Percentiles rank a stretch among this genome's conserved stretches.
phyloP scores from a whole-genome alignment of 768 basidiomycete genomes.

The Clitopilus hobsonii region DNA sequence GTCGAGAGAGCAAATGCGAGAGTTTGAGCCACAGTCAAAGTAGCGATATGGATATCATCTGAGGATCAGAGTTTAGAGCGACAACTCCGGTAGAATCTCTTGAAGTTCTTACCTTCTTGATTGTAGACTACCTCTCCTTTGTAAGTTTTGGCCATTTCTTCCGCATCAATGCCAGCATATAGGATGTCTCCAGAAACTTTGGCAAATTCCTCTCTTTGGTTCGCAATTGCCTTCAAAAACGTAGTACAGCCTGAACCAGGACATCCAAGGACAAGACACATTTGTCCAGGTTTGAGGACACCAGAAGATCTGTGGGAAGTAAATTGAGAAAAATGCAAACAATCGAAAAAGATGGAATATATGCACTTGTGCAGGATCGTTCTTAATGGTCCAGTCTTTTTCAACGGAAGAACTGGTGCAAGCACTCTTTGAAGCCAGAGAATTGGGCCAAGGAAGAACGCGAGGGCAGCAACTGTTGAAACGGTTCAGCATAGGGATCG shows the following conservation, averaged over 20 bases:
- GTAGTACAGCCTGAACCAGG: slow-evolving; percentile 85
- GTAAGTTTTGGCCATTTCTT: slow-evolving; percentile 73
- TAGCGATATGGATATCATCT: slow-evolving; percentile 83
- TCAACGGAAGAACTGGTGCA: slow-evolving; percentile 32
- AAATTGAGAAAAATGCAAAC: background rate
- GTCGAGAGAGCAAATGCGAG: slow-evolving; percentile 67
- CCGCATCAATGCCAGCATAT: slow-evolving; percentile 75
- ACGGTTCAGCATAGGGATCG: background rate
- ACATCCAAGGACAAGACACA: slow-evolving; percentile 82
- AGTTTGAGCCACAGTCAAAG: slow-evolving; percentile 77
- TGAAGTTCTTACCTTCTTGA: slow-evolving; percentile 49
- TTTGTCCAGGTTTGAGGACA: slow-evolving; percentile 72
- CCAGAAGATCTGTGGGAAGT: slow-evolving; percentile 68
- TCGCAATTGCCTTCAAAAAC: slow-evolving; percentile 81
- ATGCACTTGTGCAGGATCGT: slow-evolving; percentile 58
- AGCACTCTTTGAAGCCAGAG: slow-evolving; percentile 41
- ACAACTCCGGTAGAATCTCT: background rate
- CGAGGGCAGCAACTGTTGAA: slow-evolving; percentile 36
- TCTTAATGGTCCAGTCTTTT: slow-evolving; percentile 32
- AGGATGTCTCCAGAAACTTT: slow-evolving; percentile 66
- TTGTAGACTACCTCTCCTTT: slow-evolving; percentile 80
- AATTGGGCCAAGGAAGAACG: slow-evolving; percentile 50
- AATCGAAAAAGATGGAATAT: background rate
- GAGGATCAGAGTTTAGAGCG: background rate
- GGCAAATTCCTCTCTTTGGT: slow-evolving; percentile 63